Conservation (phyloP, 805 yeast genomes). For the Pichia thaimueangensis region DNA sequence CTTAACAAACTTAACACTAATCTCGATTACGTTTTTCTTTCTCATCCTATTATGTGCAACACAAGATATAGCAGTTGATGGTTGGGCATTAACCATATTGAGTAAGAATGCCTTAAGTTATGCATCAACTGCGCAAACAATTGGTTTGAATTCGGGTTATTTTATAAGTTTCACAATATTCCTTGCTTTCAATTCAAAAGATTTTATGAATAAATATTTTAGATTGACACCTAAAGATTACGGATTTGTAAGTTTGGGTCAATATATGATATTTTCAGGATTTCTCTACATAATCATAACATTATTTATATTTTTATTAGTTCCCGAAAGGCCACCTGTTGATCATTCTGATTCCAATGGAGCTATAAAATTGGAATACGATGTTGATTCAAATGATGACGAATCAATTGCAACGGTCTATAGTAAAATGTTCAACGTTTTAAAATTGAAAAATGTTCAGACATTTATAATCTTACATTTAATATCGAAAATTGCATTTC, state of each 20-base stretch:
- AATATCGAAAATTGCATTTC: constrained; percentile 84
- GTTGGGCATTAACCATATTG: constrained; percentile 93
- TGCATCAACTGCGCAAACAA: constrained; percentile 96
- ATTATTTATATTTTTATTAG: constrained; percentile 45
- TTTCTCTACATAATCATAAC: constrained; percentile 64
- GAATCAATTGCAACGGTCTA: constrained; percentile 39
- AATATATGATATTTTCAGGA: constrained; percentile 77
- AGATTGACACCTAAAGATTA: constrained; percentile 51
- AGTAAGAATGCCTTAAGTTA: constrained; percentile 73
- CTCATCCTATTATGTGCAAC: constrained; percentile 90
- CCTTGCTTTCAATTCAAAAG: constrained; percentile 83
- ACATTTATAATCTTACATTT: constrained; percentile 68
- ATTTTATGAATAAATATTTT: constrained; percentile 82
- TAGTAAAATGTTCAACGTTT: constrained; percentile 58
- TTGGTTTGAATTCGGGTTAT: constrained; percentile 91
- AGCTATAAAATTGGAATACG: not conserved
- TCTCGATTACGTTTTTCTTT: constrained; percentile 68
- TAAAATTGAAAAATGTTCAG: constrained; percentile 64
- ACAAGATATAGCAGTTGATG: constrained; percentile 98
- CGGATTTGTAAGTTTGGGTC: constrained; percentile 68
- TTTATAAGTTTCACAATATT: constrained; percentile 88
- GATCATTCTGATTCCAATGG: not conserved
- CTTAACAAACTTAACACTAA: constrained; percentile 37
- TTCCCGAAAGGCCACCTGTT: constrained; percentile 68
- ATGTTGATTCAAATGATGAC: constrained; percentile 1